phyloP scores from a whole-genome alignment of 352 stramenopile genomes.

The Thalassiosira mediterranea region DNA sequence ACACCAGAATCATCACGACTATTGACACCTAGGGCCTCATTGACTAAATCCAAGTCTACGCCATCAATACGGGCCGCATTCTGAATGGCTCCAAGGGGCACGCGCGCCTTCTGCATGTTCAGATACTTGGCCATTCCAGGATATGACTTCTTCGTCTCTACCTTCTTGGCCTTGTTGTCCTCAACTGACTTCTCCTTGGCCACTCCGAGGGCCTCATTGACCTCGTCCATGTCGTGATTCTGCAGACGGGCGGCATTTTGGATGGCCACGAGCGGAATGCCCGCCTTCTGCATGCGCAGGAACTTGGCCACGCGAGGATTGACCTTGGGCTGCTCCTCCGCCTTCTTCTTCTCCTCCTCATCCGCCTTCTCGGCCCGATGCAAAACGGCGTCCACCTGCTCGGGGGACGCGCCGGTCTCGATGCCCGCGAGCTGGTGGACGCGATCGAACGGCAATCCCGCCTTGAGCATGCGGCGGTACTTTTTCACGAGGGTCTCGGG shows the following conservation, averaged over 20 bases:
- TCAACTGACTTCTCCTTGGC: background rate
- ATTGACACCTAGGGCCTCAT: too few species aligned
- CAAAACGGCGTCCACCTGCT: conserved; percentile 8
- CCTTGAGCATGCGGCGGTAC: conserved; percentile 54
- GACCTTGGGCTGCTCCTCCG: background rate
- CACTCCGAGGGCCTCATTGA: conserved; percentile 17
- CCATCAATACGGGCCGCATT: conserved; percentile 28
- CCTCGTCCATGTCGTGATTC: conserved; percentile 19
- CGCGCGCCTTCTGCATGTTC: conserved; percentile 30
- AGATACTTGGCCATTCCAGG: conserved; percentile 34
- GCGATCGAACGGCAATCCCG: conserved; percentile 34
- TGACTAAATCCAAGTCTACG: conserved; percentile 10
- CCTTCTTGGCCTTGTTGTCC: background rate
- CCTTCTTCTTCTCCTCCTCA: conserved; percentile 12
- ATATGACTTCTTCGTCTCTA: too few species aligned
- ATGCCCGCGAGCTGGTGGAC: conserved; percentile 42
- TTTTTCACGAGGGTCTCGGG: conserved; percentile 41
- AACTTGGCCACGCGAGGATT: conserved; percentile 32
- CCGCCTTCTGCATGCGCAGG: conserved; percentile 32
- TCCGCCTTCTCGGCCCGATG: background rate
- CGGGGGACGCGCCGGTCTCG: conserved; percentile 20
- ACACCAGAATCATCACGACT: background rate
- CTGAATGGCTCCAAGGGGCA: conserved; percentile 26
- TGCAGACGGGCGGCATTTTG: conserved; percentile 32
- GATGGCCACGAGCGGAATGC: conserved; percentile 33